phyloP scores from a whole-genome alignment of 2,329 filamentous ascomycete species.

The Ophiostoma australiae region DNA sequence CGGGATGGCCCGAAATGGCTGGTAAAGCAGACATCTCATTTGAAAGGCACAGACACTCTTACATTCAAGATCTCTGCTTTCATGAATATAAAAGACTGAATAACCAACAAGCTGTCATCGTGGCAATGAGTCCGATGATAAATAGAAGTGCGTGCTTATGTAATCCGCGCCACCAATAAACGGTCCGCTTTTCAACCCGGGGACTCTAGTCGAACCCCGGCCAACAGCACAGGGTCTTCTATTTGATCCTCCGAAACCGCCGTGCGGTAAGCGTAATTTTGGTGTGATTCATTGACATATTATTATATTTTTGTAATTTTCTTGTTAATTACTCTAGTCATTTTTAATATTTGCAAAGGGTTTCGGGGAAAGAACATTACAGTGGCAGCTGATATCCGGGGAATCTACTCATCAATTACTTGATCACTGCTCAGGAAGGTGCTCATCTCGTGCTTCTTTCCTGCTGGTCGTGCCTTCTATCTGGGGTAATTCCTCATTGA shows the following conservation, averaged over 20 bases:
- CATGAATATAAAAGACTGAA: too few relatives aligned
- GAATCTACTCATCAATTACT: background rate
- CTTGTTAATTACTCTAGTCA: background rate
- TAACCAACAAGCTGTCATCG: background rate
- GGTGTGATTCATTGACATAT: background rate
- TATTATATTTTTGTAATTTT: background rate
- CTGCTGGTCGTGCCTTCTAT: conserved; percentile 15
- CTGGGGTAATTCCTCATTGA: conserved; percentile 12
- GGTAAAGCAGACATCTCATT: too few relatives aligned
- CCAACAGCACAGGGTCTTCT: conserved; percentile 8
- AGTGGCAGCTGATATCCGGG: conserved; percentile 4
- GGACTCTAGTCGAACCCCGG: conserved; percentile 26
- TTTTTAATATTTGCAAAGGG: background rate
- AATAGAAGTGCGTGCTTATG: background rate
- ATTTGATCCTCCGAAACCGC: conserved; percentile 22
- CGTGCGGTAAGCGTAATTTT: conserved; percentile 18
- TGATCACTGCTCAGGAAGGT: background rate
- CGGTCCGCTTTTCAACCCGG: conserved; percentile 16
- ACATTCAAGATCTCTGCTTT: too few relatives aligned
- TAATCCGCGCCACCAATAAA: background rate
- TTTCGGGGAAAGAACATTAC: background rate
- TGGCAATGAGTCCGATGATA: background rate
- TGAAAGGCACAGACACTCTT: too few relatives aligned
- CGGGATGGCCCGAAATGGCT: too few relatives aligned
- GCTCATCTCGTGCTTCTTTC: background rate